Conservation (phyloP, 1,284 basidiomycete species). For the Marasmius tenuissimus region DNA sequence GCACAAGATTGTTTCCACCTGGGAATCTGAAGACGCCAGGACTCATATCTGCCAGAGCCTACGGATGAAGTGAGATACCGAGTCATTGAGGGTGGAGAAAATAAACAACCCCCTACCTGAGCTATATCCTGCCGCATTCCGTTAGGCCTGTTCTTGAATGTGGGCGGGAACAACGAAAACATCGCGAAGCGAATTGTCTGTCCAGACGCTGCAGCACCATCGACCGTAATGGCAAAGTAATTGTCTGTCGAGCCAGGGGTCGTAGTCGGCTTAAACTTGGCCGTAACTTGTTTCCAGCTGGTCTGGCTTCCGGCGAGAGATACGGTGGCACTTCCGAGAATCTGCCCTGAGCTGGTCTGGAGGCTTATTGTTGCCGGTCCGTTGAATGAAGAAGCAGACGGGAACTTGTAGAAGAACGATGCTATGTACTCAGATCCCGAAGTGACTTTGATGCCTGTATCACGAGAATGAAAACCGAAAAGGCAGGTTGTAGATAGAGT, state of each 20-base stretch:
- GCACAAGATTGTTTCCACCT: constrained; percentile 57
- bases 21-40: constrained; percentile 61
- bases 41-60: constrained; percentile 42
- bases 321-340: constrained; percentile 43
- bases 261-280: constrained; percentile 44
- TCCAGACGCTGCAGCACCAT: constrained; percentile 45
- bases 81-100: not conserved
- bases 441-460: constrained; percentile 61
- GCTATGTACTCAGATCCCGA: constrained; percentile 60
- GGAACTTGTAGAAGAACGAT: constrained; percentile 66
- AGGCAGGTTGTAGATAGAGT: not conserved
- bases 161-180: constrained; percentile 73
- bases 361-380: constrained; percentile 47
- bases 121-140: constrained; percentile 69
- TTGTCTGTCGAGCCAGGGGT: constrained; percentile 41
- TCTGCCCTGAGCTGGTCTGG: constrained; percentile 41
- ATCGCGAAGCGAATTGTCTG: constrained; percentile 61
- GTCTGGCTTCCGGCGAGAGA: constrained; percentile 45
- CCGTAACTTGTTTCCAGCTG: constrained; percentile 52
- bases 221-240: constrained; percentile 53
- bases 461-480: not conserved
- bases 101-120: constrained; percentile 31
- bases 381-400: constrained; percentile 42
- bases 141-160: constrained; percentile 62
- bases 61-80: not conserved